phyloP scores from a whole-genome alignment of 805 yeast species.

The Barnettozyma sp. region DNA sequence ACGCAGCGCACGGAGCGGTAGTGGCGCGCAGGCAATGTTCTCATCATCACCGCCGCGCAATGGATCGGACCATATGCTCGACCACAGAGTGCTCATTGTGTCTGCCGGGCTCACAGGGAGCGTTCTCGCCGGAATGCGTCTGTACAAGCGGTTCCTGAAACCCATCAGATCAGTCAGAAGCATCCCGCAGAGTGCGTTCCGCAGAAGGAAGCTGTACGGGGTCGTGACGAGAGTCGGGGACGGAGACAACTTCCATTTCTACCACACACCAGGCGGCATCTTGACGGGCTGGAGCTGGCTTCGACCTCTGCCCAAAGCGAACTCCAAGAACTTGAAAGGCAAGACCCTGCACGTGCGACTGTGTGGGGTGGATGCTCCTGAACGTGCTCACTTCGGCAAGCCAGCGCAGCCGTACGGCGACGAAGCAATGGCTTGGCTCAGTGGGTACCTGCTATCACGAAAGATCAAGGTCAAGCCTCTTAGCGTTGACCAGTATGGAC shows the following conservation, averaged over 20 bases:
- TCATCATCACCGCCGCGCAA: too few species aligned
- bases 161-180: conserved; percentile 43
- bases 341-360: conserved; percentile 75
- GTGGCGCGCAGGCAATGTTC: too few species aligned
- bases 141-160: conserved; percentile 41
- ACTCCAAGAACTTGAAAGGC: conserved; percentile 37
- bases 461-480: conserved; percentile 71
- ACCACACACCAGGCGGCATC: conserved; percentile 88
- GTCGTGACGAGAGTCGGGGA: conserved; percentile 88
- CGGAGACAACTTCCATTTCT: conserved; percentile 90
- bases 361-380: conserved; percentile 97
- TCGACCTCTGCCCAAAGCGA: conserved; percentile 53
- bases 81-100: conserved; percentile 2
- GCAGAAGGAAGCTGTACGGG: conserved; percentile 49
- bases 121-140: conserved; percentile 16
- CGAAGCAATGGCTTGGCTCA: conserved; percentile 79
- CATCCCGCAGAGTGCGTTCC: conserved; percentile 43
- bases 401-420: conserved; percentile 84
- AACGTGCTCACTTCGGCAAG: conserved; percentile 87
- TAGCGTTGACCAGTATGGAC: conserved; percentile 77
- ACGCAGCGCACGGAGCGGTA: too few species aligned
- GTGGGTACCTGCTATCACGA: conserved; percentile 55
- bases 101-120: conserved; percentile 4
- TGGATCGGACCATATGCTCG: background rate
- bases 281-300: conserved; percentile 93